A percentile compares a stretch with the other conserved stretches of the same genome.
phyloP scores from a whole-genome alignment of 2,329 filamentous ascomycete genomes.

The Penicillium italicum region DNA sequence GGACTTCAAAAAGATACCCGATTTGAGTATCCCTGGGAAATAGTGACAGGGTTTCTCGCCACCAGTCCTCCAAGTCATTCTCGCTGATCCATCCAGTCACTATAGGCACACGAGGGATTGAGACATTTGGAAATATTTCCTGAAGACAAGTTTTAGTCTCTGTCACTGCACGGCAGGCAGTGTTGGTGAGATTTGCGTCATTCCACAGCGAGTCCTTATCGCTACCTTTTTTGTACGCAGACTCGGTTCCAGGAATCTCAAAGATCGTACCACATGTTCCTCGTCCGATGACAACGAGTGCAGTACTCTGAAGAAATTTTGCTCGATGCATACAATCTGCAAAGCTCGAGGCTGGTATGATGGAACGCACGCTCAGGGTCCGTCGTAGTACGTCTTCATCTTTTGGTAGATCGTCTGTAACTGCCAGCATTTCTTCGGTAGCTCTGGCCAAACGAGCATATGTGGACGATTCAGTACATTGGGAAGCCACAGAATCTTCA shows the following conservation, averaged over 20 bases:
- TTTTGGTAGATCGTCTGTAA: not conserved
- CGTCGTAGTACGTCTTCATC: not conserved
- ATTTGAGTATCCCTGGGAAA: not conserved
- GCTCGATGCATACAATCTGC: not conserved
- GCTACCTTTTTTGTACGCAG: not conserved
- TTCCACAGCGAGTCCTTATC: not conserved
- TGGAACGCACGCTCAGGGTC: not conserved
- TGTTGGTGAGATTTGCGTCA: not conserved
- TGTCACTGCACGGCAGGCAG: not conserved
- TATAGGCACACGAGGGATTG: not conserved
- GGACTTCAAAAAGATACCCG: not conserved
- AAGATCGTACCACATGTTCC: not conserved
- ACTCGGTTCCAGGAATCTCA: not conserved
- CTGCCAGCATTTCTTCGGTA: not conserved
- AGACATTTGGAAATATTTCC: not conserved
- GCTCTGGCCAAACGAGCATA: not conserved
- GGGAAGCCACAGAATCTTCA: not conserved
- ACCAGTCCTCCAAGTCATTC: not conserved
- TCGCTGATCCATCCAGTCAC: not conserved
- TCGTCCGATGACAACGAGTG: not conserved
- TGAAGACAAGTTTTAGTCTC: not conserved
- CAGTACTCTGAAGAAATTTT: not conserved
- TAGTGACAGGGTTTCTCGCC: not conserved
- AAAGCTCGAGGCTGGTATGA: not conserved
- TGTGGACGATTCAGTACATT: not conserved